Base-by-base conservation (phyloP, 768 basidiomycete genomes). In the Boletus barrowsii region DNA sequence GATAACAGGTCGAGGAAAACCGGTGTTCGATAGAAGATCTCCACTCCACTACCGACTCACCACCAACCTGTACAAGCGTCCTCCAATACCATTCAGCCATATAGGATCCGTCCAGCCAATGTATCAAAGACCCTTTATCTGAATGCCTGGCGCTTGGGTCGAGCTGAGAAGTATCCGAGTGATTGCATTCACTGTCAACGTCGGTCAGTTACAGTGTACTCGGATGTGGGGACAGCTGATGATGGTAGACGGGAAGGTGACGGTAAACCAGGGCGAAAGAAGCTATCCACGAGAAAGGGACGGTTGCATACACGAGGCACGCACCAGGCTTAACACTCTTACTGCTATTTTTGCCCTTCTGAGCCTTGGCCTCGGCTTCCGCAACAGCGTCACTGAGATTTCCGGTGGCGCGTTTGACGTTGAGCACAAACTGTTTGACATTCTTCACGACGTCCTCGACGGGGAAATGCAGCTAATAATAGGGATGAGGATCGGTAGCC, bases 141-240 rank as follows among this genome's bases (percentile, higher is more conserved):
- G 87, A 69, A 97, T 94, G 15, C 90, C 88, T n/a, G 93, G 94
- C 17, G 92, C 92, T 62, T 87, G 87, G 29, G 81, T 82, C 24
- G 93, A 89, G 69, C 91, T 95, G 39, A 97, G 80, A 63, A 91
- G 78, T 22, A 94, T 88, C 60, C 84, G 85, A n/a, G 75, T 79
- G 64, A 97, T 90, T 10, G 84, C 76, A 36, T 86, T 91, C 48
- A 84, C 89, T 90, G 32, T 29, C 11, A 47, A 35, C 36, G 30
- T 68, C 51, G 62, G 55, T 56, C 42, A 54, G 46, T 40, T 44
- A 45, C 51, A 29, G 48, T 37, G 32, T 35, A 10, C 47, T 46
- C 35, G 17, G 52, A 39, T 46, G 33, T 15, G 39, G 43, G 42
- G 54, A 39, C 32, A 47, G 40, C n/a, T 22, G 44, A 55, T 35